Evolutionary conservation across 352 stramenopile species (phyloP), one percentile per base, ranked within the genome.

Genomic region (Phytophthora citrophthora): DNA sequence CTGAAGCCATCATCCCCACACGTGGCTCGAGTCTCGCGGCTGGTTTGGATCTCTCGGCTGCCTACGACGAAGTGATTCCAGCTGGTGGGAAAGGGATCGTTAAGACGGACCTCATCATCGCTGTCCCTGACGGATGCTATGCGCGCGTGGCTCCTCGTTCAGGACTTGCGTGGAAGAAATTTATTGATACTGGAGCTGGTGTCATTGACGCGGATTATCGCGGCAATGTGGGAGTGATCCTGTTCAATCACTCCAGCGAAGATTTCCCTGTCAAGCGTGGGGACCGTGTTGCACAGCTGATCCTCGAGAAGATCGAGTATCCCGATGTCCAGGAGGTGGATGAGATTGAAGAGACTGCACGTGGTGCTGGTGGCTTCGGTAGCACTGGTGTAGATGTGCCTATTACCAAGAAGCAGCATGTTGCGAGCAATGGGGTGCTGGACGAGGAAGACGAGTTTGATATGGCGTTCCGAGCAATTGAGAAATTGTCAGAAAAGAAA

Each of bases 151-250:
- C 87, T 29, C 86, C 88, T 49, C 88, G 95, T 23, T 98, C 91
- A 24, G 98, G 98, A 15, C 85, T 99, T 18, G 96, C 97, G 13
- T 84, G 95, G 49, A 99, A 99, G 76, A 98, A 99, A 56, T 98
- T 97, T 60, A 99, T 99, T 64, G 97, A 99, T 71, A 96, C 97
- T 8, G 97, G 98, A 38, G 98, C 97, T 4, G 98, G 98, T 18
- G 98, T 99, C 50, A 97, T 99, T 40, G 87, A 99, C 74, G 96
- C 95, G 18, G 97, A 99, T 68, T 99, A 99, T 76, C 94, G 97
- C 26, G 98, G 98, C 54, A 96, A 97, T 61, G 96, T 99, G 18
- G 97, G 98, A 47, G 97, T 99, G 27, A 93, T 99, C n/a, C 70
- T 99, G 10, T 99, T 99, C 83, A 99, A 99, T 79, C 97, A 99